Evolutionary conservation across 257 asterid genomes (phyloP).

Genomic region (Plectranthus barbatus): DNA sequence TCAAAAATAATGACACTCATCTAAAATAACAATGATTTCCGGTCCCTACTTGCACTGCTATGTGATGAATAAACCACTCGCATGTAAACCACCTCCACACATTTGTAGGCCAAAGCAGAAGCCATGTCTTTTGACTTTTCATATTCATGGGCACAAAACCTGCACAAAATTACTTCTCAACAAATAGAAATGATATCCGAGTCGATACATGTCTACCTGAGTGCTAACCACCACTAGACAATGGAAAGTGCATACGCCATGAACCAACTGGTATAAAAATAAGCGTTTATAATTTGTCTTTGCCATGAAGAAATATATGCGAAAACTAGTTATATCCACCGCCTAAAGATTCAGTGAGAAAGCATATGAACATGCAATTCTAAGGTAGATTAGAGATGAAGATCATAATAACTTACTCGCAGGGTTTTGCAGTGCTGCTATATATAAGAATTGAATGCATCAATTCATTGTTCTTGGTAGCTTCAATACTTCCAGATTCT

Average conservation of each 20-base stretch:
- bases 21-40: too few species aligned
- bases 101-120: constrained; percentile 91
- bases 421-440: too few species aligned
- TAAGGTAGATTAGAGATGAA: too few species aligned
- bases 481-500: constrained; percentile 65
- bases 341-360: constrained; percentile 1
- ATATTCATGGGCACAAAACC: constrained; percentile 96
- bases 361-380: constrained; percentile 4
- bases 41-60: constrained; percentile 60
- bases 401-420: too few species aligned
- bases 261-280: not conserved
- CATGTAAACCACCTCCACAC: too few species aligned
- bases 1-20: too few species aligned
- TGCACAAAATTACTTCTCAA: constrained; percentile 25
- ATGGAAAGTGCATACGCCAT: too few species aligned
- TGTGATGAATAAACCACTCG: constrained; percentile 71
- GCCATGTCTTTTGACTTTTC: constrained; percentile 90
- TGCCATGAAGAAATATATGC: not conserved
- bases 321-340: not conserved
- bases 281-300: not conserved
- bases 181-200: constrained; percentile 16
- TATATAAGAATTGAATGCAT: too few species aligned
- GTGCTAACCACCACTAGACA: too few species aligned
- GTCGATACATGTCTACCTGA: constrained; percentile 11
- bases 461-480: too few species aligned